These are phyloP conservation scores for Capsella rubella DNA, from an alignment of 441 rosid species.

Conservation along the genomic window DNA sequence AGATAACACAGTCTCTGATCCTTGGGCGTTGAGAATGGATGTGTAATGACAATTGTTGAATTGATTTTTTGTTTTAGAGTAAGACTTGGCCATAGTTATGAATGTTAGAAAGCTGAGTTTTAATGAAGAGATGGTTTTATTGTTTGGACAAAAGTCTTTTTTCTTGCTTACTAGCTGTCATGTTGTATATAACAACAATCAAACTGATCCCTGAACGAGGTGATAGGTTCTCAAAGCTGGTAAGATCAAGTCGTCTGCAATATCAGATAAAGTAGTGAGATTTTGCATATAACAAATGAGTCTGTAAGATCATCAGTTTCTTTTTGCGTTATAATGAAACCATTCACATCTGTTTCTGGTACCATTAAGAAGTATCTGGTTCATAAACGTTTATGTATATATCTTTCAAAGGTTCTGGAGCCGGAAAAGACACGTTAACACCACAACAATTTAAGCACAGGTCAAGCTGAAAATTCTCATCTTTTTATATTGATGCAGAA, in stretches of 20 bases:
- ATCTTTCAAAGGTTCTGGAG: constrained; percentile 5
- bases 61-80: too few relatives aligned
- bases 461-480: constrained; percentile 1
- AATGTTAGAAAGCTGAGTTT: too few relatives aligned
- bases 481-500: too few relatives aligned
- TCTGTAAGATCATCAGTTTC: too few relatives aligned
- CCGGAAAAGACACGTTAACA: constrained; percentile 1
- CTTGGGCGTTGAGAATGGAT: constrained; percentile 16
- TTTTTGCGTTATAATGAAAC: too few relatives aligned
- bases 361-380: neutral
- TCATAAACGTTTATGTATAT: neutral
- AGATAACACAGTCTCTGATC: constrained; percentile 13
- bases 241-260: too few relatives aligned
- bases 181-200: neutral
- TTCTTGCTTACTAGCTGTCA: too few relatives aligned
- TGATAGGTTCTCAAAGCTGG: neutral
- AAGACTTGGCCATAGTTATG: too few relatives aligned
- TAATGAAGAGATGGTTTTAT: too few relatives aligned
- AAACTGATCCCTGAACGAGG: constrained; percentile 8
- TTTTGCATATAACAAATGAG: too few relatives aligned
- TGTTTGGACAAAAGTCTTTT: too few relatives aligned
- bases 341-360: neutral
- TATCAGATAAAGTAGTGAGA: too few relatives aligned
- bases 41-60: neutral
- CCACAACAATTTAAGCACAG: constrained; percentile 2